Evolutionary conservation across 2,329 filamentous ascomycete species (phyloP).

Genomic region (Sclerotinia trifoliorum): DNA sequence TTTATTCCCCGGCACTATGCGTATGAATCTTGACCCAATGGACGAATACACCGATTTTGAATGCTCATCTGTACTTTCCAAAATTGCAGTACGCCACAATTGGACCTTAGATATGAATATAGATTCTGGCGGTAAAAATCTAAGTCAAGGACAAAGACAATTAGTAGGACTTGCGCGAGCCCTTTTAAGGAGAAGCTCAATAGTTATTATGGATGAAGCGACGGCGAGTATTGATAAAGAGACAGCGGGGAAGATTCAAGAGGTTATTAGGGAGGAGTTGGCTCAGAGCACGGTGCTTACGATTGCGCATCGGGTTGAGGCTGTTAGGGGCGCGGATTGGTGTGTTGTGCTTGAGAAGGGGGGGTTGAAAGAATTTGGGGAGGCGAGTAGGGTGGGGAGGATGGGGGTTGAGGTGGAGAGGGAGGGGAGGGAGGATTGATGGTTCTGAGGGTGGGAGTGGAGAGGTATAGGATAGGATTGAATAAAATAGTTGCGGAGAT

Average conservation of each 20-base stretch:
- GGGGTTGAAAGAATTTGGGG: slow-evolving; percentile 31
- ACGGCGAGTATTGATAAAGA: slow-evolving; percentile 64
- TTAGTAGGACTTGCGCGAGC: slow-evolving; percentile 64
- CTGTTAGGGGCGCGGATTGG: slow-evolving; percentile 57
- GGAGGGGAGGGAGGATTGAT: neutral
- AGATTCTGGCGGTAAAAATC: slow-evolving; percentile 59
- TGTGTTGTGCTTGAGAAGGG: slow-evolving; percentile 38
- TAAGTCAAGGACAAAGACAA: slow-evolving; percentile 65
- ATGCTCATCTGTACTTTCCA: slow-evolving; percentile 52
- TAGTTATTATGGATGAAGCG: slow-evolving; percentile 66
- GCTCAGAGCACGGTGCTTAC: slow-evolving; percentile 60
- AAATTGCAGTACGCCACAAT: slow-evolving; percentile 53
- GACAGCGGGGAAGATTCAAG: slow-evolving; percentile 55
- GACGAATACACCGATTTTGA: slow-evolving; percentile 55
- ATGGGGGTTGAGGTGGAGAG: neutral
- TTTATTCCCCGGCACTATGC: slow-evolving; percentile 60
- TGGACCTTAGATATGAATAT: slow-evolving; percentile 57
- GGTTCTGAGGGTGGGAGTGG: neutral
- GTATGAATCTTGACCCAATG: slow-evolving; percentile 62
- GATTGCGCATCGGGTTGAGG: slow-evolving; percentile 63
- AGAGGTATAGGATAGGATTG: neutral
- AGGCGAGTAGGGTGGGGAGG: slow-evolving; percentile 22
- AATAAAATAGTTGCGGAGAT: neutral
- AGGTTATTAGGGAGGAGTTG: slow-evolving; percentile 55
- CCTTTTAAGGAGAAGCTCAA: slow-evolving; percentile 57